These are phyloP conservation scores for Neoarthrinium moseri DNA, from an alignment of 2,329 filamentous ascomycete genomes.

Conservation along the genomic window DNA sequence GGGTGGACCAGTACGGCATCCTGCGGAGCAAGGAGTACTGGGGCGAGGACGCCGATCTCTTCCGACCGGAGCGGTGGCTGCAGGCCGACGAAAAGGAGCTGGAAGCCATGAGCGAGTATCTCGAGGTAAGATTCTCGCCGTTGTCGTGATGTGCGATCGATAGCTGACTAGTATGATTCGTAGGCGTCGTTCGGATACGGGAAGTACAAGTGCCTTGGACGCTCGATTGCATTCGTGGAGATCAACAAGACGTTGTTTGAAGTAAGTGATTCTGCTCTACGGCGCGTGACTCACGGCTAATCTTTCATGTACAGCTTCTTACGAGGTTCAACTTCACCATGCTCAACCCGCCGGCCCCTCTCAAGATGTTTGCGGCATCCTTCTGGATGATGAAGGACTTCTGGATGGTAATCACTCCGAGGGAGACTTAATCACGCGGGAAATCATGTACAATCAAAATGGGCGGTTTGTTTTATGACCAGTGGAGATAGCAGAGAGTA, in stretches of 20 bases:
- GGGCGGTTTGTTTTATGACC: not conserved
- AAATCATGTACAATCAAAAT: not conserved
- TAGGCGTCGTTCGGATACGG: conserved; percentile 11
- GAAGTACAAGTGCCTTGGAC: conserved; percentile 14
- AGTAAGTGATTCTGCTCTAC: conserved; percentile 6
- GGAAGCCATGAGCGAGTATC: conserved; percentile 11
- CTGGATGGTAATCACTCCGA: not conserved
- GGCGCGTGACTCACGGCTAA: not conserved
- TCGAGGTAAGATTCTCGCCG: conserved; percentile 6
- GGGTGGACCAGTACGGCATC: conserved; percentile 5
- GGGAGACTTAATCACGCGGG: not conserved
- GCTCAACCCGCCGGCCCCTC: not conserved
- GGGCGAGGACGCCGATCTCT: conserved; percentile 8
- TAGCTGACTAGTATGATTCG: not conserved
- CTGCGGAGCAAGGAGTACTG: not conserved
- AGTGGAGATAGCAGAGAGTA: too few relatives aligned
- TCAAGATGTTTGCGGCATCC: conserved; percentile 1
- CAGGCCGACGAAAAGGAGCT: conserved; percentile 4
- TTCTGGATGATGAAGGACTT: conserved; percentile 5
- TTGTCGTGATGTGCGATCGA: not conserved
- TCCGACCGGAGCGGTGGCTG: conserved; percentile 14
- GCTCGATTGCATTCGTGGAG: conserved; percentile 12
- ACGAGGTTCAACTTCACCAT: not conserved
- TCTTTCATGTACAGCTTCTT: not conserved
- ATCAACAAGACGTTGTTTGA: conserved; percentile 12